Base-by-base conservation (phyloP, 768 basidiomycete species). In the Mycena rosella region DNA sequence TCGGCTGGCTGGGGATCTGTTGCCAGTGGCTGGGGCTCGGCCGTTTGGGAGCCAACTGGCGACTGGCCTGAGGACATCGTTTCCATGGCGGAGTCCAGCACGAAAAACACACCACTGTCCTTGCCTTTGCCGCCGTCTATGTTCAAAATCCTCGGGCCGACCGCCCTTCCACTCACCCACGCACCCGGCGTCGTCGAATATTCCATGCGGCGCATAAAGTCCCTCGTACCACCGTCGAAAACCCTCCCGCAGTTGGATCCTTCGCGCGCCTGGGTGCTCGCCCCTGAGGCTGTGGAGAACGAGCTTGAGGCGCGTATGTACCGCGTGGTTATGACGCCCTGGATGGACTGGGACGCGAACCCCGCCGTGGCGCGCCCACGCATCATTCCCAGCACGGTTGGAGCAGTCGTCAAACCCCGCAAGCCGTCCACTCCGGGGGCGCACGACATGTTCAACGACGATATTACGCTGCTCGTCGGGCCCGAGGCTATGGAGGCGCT, bases 131-230 rank as follows among this genome's bases (percentile, higher is more conserved):
- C 20, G 30, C 77, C 71, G 29, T 64, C 77, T 11, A 74, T 89
- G 40, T 59, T 81, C 49, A 70, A 78, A 0, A 72, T 87, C 45
- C 76, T 93, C 7, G 92, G 90, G 0, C 87, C 87, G 3, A 87
- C 85, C 15, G 75, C 78, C 8, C 77, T 93, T 38, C 87, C 91
- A 0, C 71, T 85, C 58, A 91, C 91, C 0, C 91, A 93, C 72
- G 84, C 82, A 7, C 82, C 89, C 2, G 91, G 90, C 11, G 77
- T 92, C 53, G 87, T 91, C 58, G 92, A 94, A 77, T 84, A 80
- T 36, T 89, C 89, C 1, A 85, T 89, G 60, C 84, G 92, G 14
- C 83, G 85, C 34, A 79, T 94, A 74, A 81, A 83, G 60, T 77
- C 83, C 13, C 75, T 90, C 67, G 0, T 17, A 1, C 29, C 51